phyloP scores from a whole-genome alignment of 257 asterid species.

The Solanum sejunctum region DNA sequence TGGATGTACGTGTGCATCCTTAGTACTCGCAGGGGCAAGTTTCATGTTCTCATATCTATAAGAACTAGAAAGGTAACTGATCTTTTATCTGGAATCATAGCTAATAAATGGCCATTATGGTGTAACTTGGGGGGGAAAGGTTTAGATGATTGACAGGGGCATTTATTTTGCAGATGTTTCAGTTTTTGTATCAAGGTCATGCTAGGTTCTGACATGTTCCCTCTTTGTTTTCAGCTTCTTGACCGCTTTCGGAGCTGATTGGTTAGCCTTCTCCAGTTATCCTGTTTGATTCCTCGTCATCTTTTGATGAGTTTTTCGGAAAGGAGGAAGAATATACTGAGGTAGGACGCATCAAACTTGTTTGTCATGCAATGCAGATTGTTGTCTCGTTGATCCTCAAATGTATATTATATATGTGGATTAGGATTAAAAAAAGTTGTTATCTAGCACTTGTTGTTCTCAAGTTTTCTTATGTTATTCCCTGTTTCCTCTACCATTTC shows the following conservation, averaged over 20 bases:
- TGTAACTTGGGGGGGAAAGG: not conserved
- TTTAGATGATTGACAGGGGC: not conserved
- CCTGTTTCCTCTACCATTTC: not conserved
- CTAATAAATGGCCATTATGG: not conserved
- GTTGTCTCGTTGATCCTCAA: not conserved
- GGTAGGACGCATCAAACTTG: not conserved
- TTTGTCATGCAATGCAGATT: not conserved
- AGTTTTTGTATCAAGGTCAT: not conserved
- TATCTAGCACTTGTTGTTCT: not conserved
- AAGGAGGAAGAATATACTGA: not conserved
- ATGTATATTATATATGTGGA: not conserved
- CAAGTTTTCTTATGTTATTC: not conserved
- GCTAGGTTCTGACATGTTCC: not conserved
- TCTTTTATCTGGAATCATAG: not conserved
- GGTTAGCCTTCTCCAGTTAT: not conserved
- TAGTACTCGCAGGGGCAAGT: not conserved
- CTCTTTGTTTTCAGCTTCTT: not conserved
- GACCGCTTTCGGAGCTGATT: not conserved
- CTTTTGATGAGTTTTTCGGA: not conserved
- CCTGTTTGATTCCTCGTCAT: not conserved
- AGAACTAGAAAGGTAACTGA: not conserved
- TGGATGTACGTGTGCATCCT: not conserved
- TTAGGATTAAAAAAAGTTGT: not conserved
- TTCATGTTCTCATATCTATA: not conserved
- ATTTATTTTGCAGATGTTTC: not conserved